Percentiles rank a stretch among this genome's conserved stretches.
Conservation (phyloP, 228 moss, liverwort and hornwort genomes). For the Sphagnum magellanicum region DNA sequence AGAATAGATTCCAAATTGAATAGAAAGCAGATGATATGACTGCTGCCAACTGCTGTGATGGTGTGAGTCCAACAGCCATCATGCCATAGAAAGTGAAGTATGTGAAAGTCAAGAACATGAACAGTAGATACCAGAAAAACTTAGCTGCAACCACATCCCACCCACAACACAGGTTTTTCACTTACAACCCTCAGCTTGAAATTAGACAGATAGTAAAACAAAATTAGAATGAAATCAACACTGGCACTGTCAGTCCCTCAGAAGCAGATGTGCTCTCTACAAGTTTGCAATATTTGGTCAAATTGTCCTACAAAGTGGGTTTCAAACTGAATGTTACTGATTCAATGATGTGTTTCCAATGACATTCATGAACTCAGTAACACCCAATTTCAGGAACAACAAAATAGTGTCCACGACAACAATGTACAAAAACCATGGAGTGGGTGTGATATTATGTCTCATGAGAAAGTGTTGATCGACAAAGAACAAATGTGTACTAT, state of each 20-base stretch:
- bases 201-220: too few species aligned
- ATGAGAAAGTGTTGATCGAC: too few species aligned
- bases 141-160: slow-evolving; percentile 48
- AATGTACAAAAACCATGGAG: too few species aligned
- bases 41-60: slow-evolving; percentile 89
- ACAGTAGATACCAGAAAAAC: slow-evolving; percentile 82
- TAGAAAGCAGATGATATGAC: slow-evolving; percentile 85
- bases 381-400: too few species aligned
- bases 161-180: neutral
- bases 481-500: too few species aligned
- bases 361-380: too few species aligned
- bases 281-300: too few species aligned
- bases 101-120: slow-evolving; percentile 77
- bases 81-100: slow-evolving; percentile 98
- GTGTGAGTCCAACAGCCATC: slow-evolving; percentile 96
- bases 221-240: neutral
- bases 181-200: neutral
- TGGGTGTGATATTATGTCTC: too few species aligned
- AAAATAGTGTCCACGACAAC: too few species aligned
- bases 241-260: neutral
- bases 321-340: too few species aligned
- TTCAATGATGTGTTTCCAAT: too few species aligned
- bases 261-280: neutral
- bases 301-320: too few species aligned
- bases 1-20: slow-evolving; percentile 90